Percentiles rank a stretch among this genome's conserved stretches.
phyloP scores from a whole-genome alignment of 139 green algal genomes.

The Picochlorum sp. region DNA sequence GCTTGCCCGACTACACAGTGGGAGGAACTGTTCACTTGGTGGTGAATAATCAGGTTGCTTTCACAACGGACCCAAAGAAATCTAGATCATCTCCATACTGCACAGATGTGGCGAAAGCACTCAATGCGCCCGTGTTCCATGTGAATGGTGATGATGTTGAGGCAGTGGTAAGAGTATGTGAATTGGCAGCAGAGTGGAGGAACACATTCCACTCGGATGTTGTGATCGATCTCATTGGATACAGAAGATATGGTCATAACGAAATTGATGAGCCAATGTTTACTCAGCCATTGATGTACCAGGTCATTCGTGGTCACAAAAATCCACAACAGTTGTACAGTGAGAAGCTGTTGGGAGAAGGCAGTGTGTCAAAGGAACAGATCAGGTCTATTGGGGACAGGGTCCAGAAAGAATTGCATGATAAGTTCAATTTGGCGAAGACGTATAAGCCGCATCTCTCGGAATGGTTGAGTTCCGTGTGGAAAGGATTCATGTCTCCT shows the following conservation, averaged over 20 bases:
- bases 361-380: conserved; percentile 58
- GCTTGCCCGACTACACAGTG: conserved; percentile 88
- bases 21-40: conserved; percentile 93
- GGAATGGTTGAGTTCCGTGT: conserved; percentile 86
- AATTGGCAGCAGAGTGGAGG: conserved; percentile 92
- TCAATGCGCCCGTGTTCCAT: conserved; percentile 93
- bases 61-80: conserved; percentile 95
- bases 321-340: conserved; percentile 66
- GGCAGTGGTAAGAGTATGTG: conserved; percentile 76
- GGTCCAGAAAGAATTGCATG: conserved; percentile 60
- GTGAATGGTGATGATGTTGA: conserved; percentile 97
- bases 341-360: conserved; percentile 66
- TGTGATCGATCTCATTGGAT: conserved; percentile 92
- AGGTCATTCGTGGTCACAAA: conserved; percentile 64
- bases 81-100: conserved; percentile 77
- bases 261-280: conserved; percentile 99
- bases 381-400: conserved; percentile 50
- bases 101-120: conserved; percentile 93
- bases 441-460: conserved; percentile 62
- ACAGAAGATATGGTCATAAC: conserved; percentile 77
- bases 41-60: conserved; percentile 99
- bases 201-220: conserved; percentile 85
- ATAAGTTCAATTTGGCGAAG: conserved; percentile 74
- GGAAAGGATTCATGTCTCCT: conserved; percentile 88
- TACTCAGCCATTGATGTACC: conserved; percentile 96